phyloP scores from a whole-genome alignment of 306 rosid species.

The Arachis stenosperma region DNA sequence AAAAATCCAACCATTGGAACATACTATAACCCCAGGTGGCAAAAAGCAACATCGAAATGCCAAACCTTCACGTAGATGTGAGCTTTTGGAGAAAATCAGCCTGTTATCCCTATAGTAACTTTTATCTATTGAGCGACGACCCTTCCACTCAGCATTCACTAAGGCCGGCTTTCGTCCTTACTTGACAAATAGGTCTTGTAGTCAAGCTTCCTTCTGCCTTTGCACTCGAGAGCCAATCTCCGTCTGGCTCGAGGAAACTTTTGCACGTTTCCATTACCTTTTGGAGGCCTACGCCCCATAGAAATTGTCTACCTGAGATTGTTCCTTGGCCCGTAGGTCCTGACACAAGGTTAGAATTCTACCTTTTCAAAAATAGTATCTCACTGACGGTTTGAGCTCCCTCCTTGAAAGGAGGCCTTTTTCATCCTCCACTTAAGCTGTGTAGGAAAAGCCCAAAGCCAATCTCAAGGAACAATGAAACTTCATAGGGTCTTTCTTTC shows the following conservation, averaged over 20 bases:
- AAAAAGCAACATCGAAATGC: not conserved
- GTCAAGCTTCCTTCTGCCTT: not conserved
- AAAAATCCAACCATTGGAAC: too few species aligned
- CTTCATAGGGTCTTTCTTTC: constrained; percentile 1
- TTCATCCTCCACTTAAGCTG: not conserved
- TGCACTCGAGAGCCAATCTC: not conserved
- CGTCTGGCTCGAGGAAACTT: not conserved
- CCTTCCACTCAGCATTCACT: not conserved
- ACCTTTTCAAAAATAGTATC: not conserved
- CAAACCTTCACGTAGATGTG: not conserved
- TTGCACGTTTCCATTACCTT: not conserved
- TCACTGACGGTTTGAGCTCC: not conserved
- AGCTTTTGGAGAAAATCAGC: not conserved
- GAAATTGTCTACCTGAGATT: not conserved
- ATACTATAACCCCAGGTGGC: not conserved
- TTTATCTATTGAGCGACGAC: not conserved
- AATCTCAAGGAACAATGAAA: not conserved
- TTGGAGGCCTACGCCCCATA: not conserved
- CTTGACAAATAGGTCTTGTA: not conserved
- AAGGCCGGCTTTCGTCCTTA: not conserved
- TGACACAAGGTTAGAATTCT: not conserved
- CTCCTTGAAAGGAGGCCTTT: not conserved
- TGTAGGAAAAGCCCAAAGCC: not conserved
- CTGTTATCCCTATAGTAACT: not conserved
- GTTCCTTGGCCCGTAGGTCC: not conserved